A percentile compares a stretch with the other conserved stretches of the same genome.
Conservation (phyloP, 2,329 filamentous ascomycete genomes). For the Diaporthe citriasiana region DNA sequence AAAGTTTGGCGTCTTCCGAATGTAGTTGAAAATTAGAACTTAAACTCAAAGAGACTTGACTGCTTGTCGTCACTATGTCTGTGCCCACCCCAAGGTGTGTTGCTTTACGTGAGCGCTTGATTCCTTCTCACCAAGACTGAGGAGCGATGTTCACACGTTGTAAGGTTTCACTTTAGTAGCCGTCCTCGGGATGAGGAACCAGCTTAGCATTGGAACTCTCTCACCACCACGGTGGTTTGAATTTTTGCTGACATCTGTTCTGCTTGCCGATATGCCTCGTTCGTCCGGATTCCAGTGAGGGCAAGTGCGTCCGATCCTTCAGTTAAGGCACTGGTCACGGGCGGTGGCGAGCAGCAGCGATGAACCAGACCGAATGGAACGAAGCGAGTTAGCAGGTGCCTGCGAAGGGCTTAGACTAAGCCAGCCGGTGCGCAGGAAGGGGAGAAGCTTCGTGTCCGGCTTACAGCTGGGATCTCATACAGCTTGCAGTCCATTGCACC, state of each 20-base stretch:
- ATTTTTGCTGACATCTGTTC: neutral
- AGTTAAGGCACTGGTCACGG: neutral
- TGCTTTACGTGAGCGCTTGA: neutral
- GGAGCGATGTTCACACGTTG: neutral
- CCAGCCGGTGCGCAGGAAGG: neutral
- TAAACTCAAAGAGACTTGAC: neutral
- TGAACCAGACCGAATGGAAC: neutral
- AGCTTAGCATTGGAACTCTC: neutral
- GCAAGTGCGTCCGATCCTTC: neutral
- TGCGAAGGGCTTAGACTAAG: neutral
- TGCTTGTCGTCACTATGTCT: neutral
- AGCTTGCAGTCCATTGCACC: too few species aligned
- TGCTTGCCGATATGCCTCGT: neutral
- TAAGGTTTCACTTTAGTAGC: neutral
- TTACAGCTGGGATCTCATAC: neutral
- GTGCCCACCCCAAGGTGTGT: neutral
- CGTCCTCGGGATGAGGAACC: neutral
- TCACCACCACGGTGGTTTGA: neutral
- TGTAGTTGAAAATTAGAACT: constrained; percentile 64
- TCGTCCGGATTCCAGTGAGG: neutral
- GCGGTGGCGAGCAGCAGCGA: neutral
- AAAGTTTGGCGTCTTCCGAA: constrained; percentile 85
- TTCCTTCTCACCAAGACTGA: neutral
- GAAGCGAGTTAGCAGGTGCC: neutral
- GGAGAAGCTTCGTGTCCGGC: neutral